Evolutionary conservation across 345 rosid species (phyloP), one percentile per base, ranked within the genome.

Genomic region (Populus euphratica): DNA sequence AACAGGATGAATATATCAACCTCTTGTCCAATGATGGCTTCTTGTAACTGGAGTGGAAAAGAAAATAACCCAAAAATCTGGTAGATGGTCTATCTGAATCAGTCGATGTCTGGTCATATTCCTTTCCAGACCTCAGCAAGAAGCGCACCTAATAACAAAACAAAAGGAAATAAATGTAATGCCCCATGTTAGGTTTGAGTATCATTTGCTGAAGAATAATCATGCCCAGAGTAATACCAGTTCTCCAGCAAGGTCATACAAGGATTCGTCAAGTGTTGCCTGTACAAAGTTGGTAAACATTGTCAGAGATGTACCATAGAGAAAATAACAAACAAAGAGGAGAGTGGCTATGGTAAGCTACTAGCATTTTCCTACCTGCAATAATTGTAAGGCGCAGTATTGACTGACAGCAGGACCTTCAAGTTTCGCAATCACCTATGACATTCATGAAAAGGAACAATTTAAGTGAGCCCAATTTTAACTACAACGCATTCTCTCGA

Each of bases 191-290:
- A 76, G 62, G 73, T 52, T 78, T 31, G 73, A 63, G 39, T 35
- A 73, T 59, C 44, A 79, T 70, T 6, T 39, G 47, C 6, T 62
- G 75, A 78, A 50, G 78, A 5, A 72, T 63, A 77, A 61, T 64
- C 74, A 70, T 21, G 84, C 74, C 72, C 59, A 38, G 50, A 66
- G 70, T 44, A 31, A 73, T 91, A 96, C 99, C 91, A 96, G 90
- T 88, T 96, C 99, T 79, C 99, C 99, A 74, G 97, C 97, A 83
- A 96, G 99, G 85, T 96, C 99, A 85, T 96, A 96, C 73, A 96
- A 84, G 62, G 96, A 93, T 79, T 96, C 99, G 29, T 96, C 97
- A 52, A 96, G 98, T 69, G 98, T 96, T 68, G 97, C 98, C 98
- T 96, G 94, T 82, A 84, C 38, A 80, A 71, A 49, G 78, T 83